Base-by-base conservation (phyloP, 495 filamentous ascomycete genomes). In the Aspergillus campestris region DNA sequence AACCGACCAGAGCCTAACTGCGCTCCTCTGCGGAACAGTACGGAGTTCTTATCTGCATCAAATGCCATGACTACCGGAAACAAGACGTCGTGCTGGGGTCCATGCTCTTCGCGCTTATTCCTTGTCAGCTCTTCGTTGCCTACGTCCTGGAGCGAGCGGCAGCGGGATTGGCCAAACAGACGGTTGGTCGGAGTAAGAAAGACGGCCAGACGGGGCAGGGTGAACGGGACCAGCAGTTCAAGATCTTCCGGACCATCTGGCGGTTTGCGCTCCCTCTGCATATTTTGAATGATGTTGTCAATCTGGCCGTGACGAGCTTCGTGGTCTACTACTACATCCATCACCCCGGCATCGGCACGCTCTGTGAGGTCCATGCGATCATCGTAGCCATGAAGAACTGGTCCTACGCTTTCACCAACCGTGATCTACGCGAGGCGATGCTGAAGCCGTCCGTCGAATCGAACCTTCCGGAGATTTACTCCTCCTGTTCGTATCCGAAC, bases 401-500 rank as follows among this genome's bases (percentile, higher is more conserved):
- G 53, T 96, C 90, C 0, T 98, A 97, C 56, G 92, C 92, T 14
- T 84, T 97, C 58, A 95, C 92, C 9, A 97, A 97, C 65, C 84
- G 92, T 42, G 92, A 98, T 60, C 81, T 98, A 31, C 85, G 92
- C 7, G 85, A 91, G 48, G 89, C 90, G 18, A 82, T 84, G 56
- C 76, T 95, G 27, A 80, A 86, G 51, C 84, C 86, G 5, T 60
- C 67, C 3, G 56, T 58, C 1, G 60, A 72, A 3, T 74, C 78
- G 3, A 71, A 79, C 7, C 61, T 95, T 1, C 92, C 92, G 0
- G 78, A 83, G 8, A 68, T 96, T 36, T 98, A 98, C 64, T 62
- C 69, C 2, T 57, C 76, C n/a, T 92, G 87, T 52, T 86, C 90
- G 0, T 98, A 97, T 55, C 92, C 92, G 0, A 60, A 73, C 32